These are phyloP conservation scores for Actinomucor elegans DNA, from an alignment of 371 early-diverging fungal genomes.

Conservation along the genomic window DNA sequence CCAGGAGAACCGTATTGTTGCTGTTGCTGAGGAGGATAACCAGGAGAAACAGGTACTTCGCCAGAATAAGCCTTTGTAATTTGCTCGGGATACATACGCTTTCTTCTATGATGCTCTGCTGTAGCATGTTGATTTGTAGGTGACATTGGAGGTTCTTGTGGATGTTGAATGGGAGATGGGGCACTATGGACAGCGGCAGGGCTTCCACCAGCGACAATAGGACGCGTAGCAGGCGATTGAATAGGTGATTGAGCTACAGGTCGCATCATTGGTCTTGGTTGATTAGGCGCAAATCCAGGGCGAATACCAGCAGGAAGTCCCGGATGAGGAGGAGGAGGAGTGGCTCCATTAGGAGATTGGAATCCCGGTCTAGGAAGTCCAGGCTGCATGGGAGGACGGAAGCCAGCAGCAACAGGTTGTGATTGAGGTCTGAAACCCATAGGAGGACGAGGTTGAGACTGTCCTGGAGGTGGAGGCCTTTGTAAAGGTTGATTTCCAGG, in stretches of 20 bases:
- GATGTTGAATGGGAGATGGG: conserved; percentile 9
- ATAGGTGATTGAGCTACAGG: conserved; percentile 19
- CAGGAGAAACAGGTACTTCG: conserved; percentile 16
- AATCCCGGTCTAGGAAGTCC: conserved; percentile 29
- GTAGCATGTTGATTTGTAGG: conserved; percentile 6
- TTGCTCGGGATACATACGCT: conserved; percentile 66
- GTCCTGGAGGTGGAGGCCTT: conserved; percentile 18
- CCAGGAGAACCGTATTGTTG: conserved; percentile 22
- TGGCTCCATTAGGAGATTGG: conserved; percentile 18
- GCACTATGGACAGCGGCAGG: neutral
- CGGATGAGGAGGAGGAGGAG: conserved; percentile 20
- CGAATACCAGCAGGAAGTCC: conserved; percentile 24
- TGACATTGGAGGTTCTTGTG: conserved; percentile 3
- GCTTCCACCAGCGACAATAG: neutral
- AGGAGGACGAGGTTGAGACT: conserved; percentile 16
- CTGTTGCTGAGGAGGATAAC: conserved; percentile 12
- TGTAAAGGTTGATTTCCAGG: conserved; percentile 6
- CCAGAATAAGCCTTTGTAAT: conserved; percentile 50
- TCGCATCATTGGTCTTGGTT: conserved; percentile 23
- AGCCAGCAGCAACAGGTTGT: conserved; percentile 10
- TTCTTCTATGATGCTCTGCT: conserved; percentile 40
- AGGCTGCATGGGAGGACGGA: conserved; percentile 22
- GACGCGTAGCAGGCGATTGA: conserved; percentile 3
- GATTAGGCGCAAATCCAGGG: conserved; percentile 19
- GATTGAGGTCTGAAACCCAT: conserved; percentile 26